These are phyloP conservation scores for Helianthus annuus DNA, from an alignment of 129 eudicot species.

Conservation along the genomic window DNA sequence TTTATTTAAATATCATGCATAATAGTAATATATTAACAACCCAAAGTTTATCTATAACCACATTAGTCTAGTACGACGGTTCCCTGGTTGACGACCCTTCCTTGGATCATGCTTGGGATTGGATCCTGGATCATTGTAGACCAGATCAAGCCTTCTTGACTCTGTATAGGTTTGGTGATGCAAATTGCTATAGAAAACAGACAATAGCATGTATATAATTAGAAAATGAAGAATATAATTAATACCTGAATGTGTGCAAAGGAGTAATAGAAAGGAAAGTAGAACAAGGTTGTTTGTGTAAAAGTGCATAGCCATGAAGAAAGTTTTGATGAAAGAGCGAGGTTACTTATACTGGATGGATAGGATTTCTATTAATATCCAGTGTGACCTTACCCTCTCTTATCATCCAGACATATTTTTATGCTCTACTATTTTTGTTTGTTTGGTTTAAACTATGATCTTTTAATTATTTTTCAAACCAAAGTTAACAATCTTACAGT, in stretches of 20 bases:
- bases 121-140: slow-evolving; percentile 59
- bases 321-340: neutral
- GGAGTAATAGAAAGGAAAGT: neutral
- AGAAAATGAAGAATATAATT: neutral
- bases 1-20: slow-evolving; percentile 7
- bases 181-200: neutral
- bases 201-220: neutral
- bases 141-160: slow-evolving; percentile 3
- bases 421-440: no score
- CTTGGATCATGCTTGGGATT: slow-evolving; percentile 72
- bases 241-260: slow-evolving; percentile 6
- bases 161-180: neutral
- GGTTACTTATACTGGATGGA: no score
- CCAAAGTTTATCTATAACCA: neutral
- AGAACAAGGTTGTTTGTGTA: neutral
- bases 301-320: slow-evolving; percentile 10
- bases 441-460: no score
- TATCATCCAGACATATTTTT: no score
- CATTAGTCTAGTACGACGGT: neutral
- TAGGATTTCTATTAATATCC: no score
- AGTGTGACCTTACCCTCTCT: no score
- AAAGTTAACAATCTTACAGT: no score
- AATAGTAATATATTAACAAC: neutral
- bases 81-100: neutral
- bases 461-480: no score